A percentile compares a stretch with the other conserved stretches of the same genome.
phyloP scores from a whole-genome alignment of 2,329 filamentous ascomycete species.

The Saccharata proteae region DNA sequence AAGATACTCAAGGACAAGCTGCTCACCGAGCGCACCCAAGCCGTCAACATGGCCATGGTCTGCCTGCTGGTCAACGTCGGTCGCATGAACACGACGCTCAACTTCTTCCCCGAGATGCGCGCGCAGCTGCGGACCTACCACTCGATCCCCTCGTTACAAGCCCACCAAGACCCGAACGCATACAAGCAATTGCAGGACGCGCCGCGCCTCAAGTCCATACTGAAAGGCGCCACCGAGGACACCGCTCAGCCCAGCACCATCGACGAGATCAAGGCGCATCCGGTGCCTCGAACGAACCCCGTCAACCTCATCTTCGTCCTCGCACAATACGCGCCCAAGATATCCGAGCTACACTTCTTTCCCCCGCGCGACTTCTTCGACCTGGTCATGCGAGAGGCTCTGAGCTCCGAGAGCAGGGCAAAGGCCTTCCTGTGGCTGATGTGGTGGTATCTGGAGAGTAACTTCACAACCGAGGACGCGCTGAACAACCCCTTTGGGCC shows the following conservation, averaged over 20 bases:
- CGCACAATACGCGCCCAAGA: conserved; percentile 75
- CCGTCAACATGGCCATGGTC: conserved; percentile 98
- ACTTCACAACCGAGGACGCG: conserved; percentile 80
- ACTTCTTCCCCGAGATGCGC: conserved; percentile 99
- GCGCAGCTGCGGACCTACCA: conserved; percentile 96
- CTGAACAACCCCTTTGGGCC: conserved; percentile 80
- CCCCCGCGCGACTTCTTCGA: conserved; percentile 85
- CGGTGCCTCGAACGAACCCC: conserved; percentile 77
- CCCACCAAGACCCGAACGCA: conserved; percentile 84
- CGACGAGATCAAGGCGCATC: conserved; percentile 61
- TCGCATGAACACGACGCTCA: conserved; percentile 96
- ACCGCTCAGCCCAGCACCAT: conserved; percentile 70
- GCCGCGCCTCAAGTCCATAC: conserved; percentile 86
- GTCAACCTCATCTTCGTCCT: conserved; percentile 96
- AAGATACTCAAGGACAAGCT: conserved; percentile 97
- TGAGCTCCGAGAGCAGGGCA: conserved; percentile 72
- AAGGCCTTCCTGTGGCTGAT: conserved; percentile 92
- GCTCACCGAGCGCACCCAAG: conserved; percentile 78
- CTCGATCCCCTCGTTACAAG: conserved; percentile 90
- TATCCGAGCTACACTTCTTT: conserved; percentile 87
- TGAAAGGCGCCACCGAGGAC: conserved; percentile 95
- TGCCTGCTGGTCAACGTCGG: conserved; percentile 95
- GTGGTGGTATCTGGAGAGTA: conserved; percentile 98
- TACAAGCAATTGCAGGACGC: conserved; percentile 98
- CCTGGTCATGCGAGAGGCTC: conserved; percentile 78